Base-by-base conservation (phyloP, 139 green algal species). In the Tetradesmus lagerheimii region DNA sequence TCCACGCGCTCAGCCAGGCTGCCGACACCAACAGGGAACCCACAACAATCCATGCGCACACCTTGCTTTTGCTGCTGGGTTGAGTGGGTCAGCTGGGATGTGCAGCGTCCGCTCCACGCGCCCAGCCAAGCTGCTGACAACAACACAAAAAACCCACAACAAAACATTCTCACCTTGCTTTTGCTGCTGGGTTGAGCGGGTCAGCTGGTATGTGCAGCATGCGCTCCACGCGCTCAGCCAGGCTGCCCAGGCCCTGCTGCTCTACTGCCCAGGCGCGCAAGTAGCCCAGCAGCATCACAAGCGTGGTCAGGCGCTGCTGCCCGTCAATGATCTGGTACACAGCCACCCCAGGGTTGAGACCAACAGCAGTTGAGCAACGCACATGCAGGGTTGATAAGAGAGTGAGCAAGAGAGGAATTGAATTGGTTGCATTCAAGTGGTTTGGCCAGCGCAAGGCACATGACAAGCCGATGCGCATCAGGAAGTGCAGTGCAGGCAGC, bases 231-330 rank as follows among this genome's bases (percentile, higher is more conserved):
- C 93, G 88, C 20, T 67, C 50, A 84, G 88, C 81, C 79, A 94
- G 89, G 31, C 67, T 90, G 29, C 50, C 57, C 16, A 66, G 23
- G 64, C 38, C 82, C 4, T 38, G 88, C 74, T 87, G 85, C 27
- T 47, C 34, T n/a, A 78, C 76, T 16, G 94, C 92, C 92, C 92
- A 94, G 86, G 85, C 31, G 57, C 90, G 85, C 37, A 94, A 83
- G 76, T 83, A 94, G 38, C 88, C 86, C 78, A 96, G 88, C 89
- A 96, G 88, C 79, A 96, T 92, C 67, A 96, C 90, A 4, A 96
- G 81, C 14, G 92, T 93, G 23, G 93, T 95, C 62, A 96, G 88
- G 1, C 94, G 94, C 92, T 96, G 94, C 93, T 96, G 94, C 0
- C 94, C 94, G 75, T 96, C 94, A 47, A 96, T 95, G 31, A 96